Conservation (phyloP, 306 rosid species). For the Vicia faba region DNA sequence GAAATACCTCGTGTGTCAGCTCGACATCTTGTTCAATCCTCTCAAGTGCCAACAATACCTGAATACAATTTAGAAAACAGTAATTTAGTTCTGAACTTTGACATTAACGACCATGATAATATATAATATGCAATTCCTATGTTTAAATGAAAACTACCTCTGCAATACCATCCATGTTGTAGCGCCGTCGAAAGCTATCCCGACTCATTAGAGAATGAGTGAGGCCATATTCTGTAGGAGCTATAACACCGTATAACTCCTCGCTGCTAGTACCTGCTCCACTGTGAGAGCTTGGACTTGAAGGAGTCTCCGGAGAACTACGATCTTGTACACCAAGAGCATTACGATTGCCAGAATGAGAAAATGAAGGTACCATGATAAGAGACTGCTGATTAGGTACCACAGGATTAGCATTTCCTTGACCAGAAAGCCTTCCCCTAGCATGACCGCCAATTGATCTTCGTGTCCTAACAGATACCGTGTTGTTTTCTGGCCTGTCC, state of each 20-base stretch:
- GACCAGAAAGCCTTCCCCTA: conserved; percentile 61
- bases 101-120: conserved; percentile 1
- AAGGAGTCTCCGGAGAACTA: conserved; percentile 49
- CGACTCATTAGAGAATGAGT: conserved; percentile 58
- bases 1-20: conserved; percentile 82
- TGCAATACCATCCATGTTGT: conserved; percentile 84
- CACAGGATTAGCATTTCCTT: conserved; percentile 54
- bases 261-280: conserved; percentile 59
- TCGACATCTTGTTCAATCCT: conserved; percentile 97
- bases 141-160: conserved; percentile 60
- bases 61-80: conserved; percentile 31
- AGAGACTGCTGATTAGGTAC: conserved; percentile 47
- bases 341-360: conserved; percentile 54
- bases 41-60: conserved; percentile 90
- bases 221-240: conserved; percentile 57
- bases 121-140: not conserved
- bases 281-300: conserved; percentile 49
- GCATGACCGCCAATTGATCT: conserved; percentile 53
- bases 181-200: conserved; percentile 60
- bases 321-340: conserved; percentile 51
- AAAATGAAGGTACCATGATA: conserved; percentile 45
- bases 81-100: conserved; percentile 6
- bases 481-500: conserved; percentile 50
- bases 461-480: conserved; percentile 60
- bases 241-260: conserved; percentile 49